These are phyloP conservation scores for maize (Zea mays) DNA, from an alignment of 176 grass and related monocot species.

Conservation along the genomic window Zm-B73-REFERENCE-NAM-5.0 NC_050100.1:1644501-1645000, in stretches of 20 bases:
- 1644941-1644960: background rate
- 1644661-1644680: background rate
- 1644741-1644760: background rate
- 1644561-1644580: background rate
- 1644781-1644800: background rate
- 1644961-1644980: background rate
- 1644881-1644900: background rate
- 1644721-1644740: conserved; percentile 11
- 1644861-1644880: conserved; percentile 10
- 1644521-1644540: conserved; percentile 20
- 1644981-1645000: background rate
- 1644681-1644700: background rate
- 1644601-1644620: background rate
- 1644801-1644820: background rate
- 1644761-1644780: background rate
- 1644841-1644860: background rate
- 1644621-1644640: background rate
- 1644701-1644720: background rate
- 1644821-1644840: background rate
- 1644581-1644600: conserved; percentile 11
- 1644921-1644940: background rate
- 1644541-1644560: background rate
- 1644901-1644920: conserved; percentile 12
- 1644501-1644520: conserved; percentile 29
- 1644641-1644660: background rate